Conservation (phyloP, 257 asterid species). For the Anisodus acutangulus region DNA sequence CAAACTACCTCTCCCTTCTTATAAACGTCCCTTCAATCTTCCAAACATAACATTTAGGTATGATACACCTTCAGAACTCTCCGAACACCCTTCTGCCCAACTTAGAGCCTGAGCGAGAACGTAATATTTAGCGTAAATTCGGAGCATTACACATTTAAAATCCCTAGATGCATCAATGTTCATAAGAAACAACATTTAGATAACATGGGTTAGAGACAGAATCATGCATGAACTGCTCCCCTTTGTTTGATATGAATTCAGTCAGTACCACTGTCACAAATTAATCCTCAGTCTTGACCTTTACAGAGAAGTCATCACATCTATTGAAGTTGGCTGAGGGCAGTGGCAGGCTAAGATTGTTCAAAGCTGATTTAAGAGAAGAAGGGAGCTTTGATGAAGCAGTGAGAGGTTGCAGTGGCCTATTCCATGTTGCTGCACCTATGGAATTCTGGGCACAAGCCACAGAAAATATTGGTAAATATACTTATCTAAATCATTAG, state of each 20-base stretch:
- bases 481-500: neutral
- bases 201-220: neutral
- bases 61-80: neutral
- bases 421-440: slow-evolving; percentile 86
- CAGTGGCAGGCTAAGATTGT: slow-evolving; percentile 55
- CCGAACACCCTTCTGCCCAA: neutral
- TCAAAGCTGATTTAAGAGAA: slow-evolving; percentile 70
- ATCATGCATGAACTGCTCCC: neutral
- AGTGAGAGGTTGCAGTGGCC: slow-evolving; percentile 71
- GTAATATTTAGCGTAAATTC: no score
- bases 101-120: neutral
- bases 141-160: neutral
- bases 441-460: slow-evolving; percentile 69
- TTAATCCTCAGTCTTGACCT: neutral
- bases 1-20: neutral
- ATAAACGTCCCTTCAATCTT: neutral
- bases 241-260: neutral
- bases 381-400: slow-evolving; percentile 94
- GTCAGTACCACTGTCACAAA: neutral
- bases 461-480: slow-evolving; percentile 53
- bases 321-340: slow-evolving; percentile 54
- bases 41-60: neutral
- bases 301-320: slow-evolving; percentile 66
- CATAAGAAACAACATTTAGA: neutral
- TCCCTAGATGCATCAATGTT: neutral